These are phyloP conservation scores for Aureobasidium sp. DNA, from an alignment of 2,329 filamentous ascomycete genomes.

Conservation along the genomic window DNA sequence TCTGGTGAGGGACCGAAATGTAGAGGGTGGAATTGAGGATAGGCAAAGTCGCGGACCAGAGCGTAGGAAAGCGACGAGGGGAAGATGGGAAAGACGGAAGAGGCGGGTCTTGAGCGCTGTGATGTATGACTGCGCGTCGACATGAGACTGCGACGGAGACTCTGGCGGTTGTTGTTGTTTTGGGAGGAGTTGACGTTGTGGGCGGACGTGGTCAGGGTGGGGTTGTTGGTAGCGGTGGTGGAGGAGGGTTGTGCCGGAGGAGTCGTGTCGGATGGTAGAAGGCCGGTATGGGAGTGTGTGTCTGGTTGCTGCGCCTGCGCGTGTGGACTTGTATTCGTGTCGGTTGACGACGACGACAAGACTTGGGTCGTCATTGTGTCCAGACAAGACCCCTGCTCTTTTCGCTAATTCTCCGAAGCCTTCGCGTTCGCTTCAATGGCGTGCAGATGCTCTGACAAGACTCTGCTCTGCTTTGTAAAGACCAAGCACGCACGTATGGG, in stretches of 20 bases:
- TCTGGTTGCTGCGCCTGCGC: background rate
- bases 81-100: slow-evolving; percentile 64
- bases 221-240: background rate
- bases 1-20: slow-evolving; percentile 90
- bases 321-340: background rate
- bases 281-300: background rate
- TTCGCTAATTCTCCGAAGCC: slow-evolving; percentile 10
- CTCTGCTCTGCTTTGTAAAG: background rate
- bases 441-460: background rate
- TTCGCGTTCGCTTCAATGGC: slow-evolving; percentile 5
- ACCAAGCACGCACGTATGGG: background rate
- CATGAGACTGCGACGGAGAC: slow-evolving; percentile 9
- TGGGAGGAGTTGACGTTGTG: background rate
- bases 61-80: slow-evolving; percentile 81
- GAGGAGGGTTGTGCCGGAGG: background rate
- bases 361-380: slow-evolving; percentile 7
- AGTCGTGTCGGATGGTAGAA: slow-evolving; percentile 11
- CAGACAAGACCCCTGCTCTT: slow-evolving; percentile 7
- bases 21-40: slow-evolving; percentile 71
- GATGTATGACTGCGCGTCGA: slow-evolving; percentile 11
- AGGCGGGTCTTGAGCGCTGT: slow-evolving; percentile 16
- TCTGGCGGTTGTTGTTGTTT: slow-evolving; percentile 7
- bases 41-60: slow-evolving; percentile 94
- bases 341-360: slow-evolving; percentile 5
- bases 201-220: background rate